These are phyloP conservation scores for Ophiognomonia clavigignenti-juglandacearum DNA, from an alignment of 2,329 filamentous ascomycete species.

Conservation along the genomic window DNA sequence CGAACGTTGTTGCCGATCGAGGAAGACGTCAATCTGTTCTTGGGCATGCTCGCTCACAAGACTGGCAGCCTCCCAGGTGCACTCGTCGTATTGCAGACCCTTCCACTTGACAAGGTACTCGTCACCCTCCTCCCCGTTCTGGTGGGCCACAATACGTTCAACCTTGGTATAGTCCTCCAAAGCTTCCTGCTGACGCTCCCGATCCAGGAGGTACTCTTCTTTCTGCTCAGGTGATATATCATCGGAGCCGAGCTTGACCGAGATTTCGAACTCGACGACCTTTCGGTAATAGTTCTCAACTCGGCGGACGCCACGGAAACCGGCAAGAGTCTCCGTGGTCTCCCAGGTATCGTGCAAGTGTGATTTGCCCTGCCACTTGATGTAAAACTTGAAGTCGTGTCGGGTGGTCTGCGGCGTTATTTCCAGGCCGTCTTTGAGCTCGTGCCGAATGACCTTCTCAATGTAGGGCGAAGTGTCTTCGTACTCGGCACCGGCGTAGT, in stretches of 20 bases:
- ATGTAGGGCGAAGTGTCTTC: conserved; percentile 82
- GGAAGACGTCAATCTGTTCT: conserved; percentile 83
- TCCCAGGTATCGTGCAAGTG: conserved; percentile 98
- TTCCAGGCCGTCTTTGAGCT: conserved; percentile 64
- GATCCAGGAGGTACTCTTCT: conserved; percentile 92
- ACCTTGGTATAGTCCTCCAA: conserved; percentile 87
- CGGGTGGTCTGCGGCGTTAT: conserved; percentile 51
- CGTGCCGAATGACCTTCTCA: conserved; percentile 85
- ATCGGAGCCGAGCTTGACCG: conserved; percentile 67
- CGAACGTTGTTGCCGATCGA: conserved; percentile 76
- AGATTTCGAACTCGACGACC: conserved; percentile 72
- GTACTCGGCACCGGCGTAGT: conserved; percentile 62
- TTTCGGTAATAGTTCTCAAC: conserved; percentile 95
- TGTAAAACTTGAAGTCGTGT: conserved; percentile 83
- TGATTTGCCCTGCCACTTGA: conserved; percentile 96
- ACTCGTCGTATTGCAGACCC: conserved; percentile 85
- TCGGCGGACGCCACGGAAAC: conserved; percentile 79
- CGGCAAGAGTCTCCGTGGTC: conserved; percentile 65
- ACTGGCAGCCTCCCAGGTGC: conserved; percentile 83
- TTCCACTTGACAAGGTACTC: conserved; percentile 99
- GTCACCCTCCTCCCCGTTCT: conserved; percentile 71
- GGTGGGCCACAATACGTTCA: conserved; percentile 83
- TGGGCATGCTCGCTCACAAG: conserved; percentile 77
- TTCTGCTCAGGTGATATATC: conserved; percentile 78
- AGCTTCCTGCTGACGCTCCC: conserved; percentile 84